Evolutionary conservation across 2,329 filamentous ascomycete species (phyloP), one percentile per base, ranked within the genome.

Genomic region (Pseudogymnoascus sp.): DNA sequence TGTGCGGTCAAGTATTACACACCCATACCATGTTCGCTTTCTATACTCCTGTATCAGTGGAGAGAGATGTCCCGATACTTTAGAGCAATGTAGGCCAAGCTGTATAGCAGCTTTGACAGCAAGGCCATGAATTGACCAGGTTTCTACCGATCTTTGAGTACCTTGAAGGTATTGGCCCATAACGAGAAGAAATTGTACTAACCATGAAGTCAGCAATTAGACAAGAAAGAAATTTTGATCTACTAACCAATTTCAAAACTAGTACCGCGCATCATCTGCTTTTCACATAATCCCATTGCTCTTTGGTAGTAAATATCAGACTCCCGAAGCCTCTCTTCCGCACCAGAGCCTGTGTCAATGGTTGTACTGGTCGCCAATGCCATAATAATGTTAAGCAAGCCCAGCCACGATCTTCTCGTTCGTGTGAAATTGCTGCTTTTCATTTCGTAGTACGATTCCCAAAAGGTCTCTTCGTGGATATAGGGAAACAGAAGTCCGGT

Each of bases 71-170:
- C 66, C 68, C 0, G 73, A 71, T 0, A 75, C 73, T 19, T 77
- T 68, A 2, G 69, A 69, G 0, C 77, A 81, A 63, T 84, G 81
- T 0, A 84, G 68, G 0, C 82, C 82, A 1, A 84, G 70, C 30
- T 81, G 77, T 25, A 81, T 71, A 0, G 81, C 81, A 0, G 78
- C 77, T 63, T 77, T 79, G 2, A 83, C 76, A 0, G 80, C 77
- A 0, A 84, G 72, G 0, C 82, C 81, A 64, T 84, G 82, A 0
- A 79, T 74, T 0, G 75, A 80, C 81, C 82, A 84, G 1, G 82
- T 78, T 61, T 82, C 77, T 2, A 82, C 73, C 0, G 81, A 82
- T 19, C 77, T 77, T 38, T 82, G 78, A 0, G 80, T 82, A 1
- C 81, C 80, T 66, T 84, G 81, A 0, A 83, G 73, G 62, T 83